Evolutionary conservation across 1,284 basidiomycete species (phyloP).

Genomic region (Tranzscheliella williamsii): DNA sequence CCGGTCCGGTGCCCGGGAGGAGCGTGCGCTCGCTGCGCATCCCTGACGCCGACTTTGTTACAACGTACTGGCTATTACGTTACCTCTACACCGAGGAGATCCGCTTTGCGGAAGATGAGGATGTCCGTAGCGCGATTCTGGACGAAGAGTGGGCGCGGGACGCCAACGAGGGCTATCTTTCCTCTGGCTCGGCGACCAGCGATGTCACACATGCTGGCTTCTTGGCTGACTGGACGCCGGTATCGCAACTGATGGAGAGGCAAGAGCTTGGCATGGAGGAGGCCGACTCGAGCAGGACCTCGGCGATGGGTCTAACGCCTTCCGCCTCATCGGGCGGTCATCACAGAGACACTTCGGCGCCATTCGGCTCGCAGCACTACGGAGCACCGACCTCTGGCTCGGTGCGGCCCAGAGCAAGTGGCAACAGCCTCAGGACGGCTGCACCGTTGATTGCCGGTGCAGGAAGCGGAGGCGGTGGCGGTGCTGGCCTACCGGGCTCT

Average conservation of each 20-base stretch:
- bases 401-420: conserved; percentile 1
- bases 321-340: neutral
- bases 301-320: neutral
- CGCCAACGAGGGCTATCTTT: conserved; percentile 7
- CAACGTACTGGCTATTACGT: conserved; percentile 80
- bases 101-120: conserved; percentile 49
- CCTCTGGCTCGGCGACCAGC: neutral
- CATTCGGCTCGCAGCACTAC: conserved; percentile 1
- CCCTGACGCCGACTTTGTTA: conserved; percentile 79
- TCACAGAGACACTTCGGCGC: conserved; percentile 8
- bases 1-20: conserved; percentile 8
- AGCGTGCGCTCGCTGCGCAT: conserved; percentile 68
- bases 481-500: neutral
- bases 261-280: conserved; percentile 10
- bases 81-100: conserved; percentile 74
- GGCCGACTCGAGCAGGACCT: too few species aligned
- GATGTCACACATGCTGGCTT: conserved; percentile 1
- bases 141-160: conserved; percentile 51
- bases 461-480: too few species aligned
- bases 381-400: conserved; percentile 16
- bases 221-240: conserved; percentile 21
- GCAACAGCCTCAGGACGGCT: too few species aligned
- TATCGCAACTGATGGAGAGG: conserved; percentile 22
- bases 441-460: too few species aligned
- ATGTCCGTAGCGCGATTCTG: conserved; percentile 46